Evolutionary conservation across 495 filamentous ascomycete genomes (phyloP).

Genomic region (Penicillium longicatenatum): DNA sequence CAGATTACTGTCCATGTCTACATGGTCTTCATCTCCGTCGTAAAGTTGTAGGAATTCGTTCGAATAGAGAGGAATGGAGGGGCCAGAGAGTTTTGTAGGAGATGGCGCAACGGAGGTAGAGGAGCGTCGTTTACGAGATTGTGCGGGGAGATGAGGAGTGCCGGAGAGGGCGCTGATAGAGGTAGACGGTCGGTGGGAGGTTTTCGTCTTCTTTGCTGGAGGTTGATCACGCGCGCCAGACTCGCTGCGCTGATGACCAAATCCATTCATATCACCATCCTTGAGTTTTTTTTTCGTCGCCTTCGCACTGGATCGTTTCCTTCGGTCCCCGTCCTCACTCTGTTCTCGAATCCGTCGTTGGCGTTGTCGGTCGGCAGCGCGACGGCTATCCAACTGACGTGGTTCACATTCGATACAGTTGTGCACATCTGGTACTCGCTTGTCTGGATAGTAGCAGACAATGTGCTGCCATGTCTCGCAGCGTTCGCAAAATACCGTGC

Average conservation of each 20-base stretch:
- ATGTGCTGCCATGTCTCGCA: constrained; percentile 99
- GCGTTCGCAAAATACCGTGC: constrained; percentile 91
- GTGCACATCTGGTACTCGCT: constrained; percentile 77
- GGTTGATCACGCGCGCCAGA: constrained; percentile 56
- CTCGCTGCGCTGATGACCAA: constrained; percentile 49
- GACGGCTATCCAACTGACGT: constrained; percentile 65
- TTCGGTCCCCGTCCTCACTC: constrained; percentile 58
- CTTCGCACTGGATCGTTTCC: constrained; percentile 71
- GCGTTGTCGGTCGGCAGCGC: constrained; percentile 69
- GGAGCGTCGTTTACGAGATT: constrained; percentile 56
- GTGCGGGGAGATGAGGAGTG: constrained; percentile 35
- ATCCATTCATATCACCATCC: constrained; percentile 45
- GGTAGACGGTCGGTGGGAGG: constrained; percentile 67
- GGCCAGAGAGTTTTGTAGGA: constrained; percentile 51
- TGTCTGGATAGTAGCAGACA: constrained; percentile 84
- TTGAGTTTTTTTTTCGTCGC: constrained; percentile 74
- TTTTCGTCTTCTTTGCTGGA: constrained; percentile 74
- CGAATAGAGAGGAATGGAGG: constrained; percentile 61
- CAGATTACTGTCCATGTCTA: constrained; percentile 55
- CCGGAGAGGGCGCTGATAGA: constrained; percentile 64
- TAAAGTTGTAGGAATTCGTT: constrained; percentile 70
- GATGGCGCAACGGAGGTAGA: constrained; percentile 50
- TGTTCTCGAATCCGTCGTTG: constrained; percentile 63
- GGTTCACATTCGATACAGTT: constrained; percentile 86
- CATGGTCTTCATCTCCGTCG: constrained; percentile 56